Base-by-base conservation (phyloP, 192 early-diverging fungal genomes). In the Allomyces macrogynus region DNA sequence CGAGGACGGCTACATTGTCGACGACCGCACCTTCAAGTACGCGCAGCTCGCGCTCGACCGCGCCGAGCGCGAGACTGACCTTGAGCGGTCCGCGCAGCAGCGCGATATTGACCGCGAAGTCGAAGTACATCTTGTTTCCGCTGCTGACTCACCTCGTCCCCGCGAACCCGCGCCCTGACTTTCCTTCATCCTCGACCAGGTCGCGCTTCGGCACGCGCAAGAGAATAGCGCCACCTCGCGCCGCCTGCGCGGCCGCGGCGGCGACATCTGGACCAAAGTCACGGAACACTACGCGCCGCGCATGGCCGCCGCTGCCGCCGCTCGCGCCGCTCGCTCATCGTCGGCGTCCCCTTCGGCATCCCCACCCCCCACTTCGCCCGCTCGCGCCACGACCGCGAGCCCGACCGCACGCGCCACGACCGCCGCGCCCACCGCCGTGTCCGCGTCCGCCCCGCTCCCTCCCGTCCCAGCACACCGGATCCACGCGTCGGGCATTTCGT, bases 91-190 rank as follows among this genome's bases (percentile, higher is more conserved):
- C 20, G 65, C 70, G 44, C 63, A 76, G 57, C 76, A 79, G 60
- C 65, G 72, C 20, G 76, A 78, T n/a, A 67, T 82, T 24, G 75
- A 82, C 61, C 66, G 76, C 11, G 76, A 75, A 20, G 72, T 82
- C 57, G 77, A 82, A 74, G 80, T 81, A 67, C 61, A 20, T 61
- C 1, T 43, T 64, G n/a, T n/a, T 22, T 27, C 32, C 32, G 32
- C 32, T 40, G 32, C 32, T n/a, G n/a, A 3, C 8, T 3, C n/a
- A n/a, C 49, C 20, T 20, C 49, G 16, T 57, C 49, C 16, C 1
- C 16, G 49, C 12, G 16, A 57, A 14, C 3, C 16, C 16, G 49
- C 9, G 49, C 20, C 49, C 16, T 14, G 0, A 57, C 49, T 0
- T 3, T 57, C 20, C 16, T n/a, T 3, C 12, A 54, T 20, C 16